phyloP scores from a whole-genome alignment of 1,284 basidiomycete species.

The Irpex sp. region DNA sequence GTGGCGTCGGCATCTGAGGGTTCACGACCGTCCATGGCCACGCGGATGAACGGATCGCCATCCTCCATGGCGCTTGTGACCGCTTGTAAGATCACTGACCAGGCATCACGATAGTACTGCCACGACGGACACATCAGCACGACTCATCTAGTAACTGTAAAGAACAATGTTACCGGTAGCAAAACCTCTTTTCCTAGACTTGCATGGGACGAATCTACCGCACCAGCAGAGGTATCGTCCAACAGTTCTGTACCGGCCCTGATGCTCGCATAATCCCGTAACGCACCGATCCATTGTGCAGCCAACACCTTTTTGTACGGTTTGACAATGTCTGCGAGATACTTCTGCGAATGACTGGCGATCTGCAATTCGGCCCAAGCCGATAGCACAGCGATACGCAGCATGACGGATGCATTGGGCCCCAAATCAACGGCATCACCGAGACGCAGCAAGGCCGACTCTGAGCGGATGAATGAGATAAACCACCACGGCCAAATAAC shows the following conservation, averaged over 20 bases:
- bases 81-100: slow-evolving; percentile 85
- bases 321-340: slow-evolving; percentile 80
- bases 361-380: slow-evolving; percentile 96
- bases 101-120: slow-evolving; percentile 88
- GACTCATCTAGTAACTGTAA: slow-evolving; percentile 2
- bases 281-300: slow-evolving; percentile 84
- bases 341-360: slow-evolving; percentile 70
- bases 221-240: slow-evolving; percentile 59
- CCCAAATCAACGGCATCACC: slow-evolving; percentile 88
- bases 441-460: slow-evolving; percentile 79
- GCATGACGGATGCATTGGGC: slow-evolving; percentile 93
- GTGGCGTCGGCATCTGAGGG: slow-evolving; percentile 20
- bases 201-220: slow-evolving; percentile 80
- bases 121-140: neutral
- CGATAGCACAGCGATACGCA: slow-evolving; percentile 89
- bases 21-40: slow-evolving; percentile 81
- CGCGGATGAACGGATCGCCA: slow-evolving; percentile 65
- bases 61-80: slow-evolving; percentile 78
- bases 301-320: slow-evolving; percentile 78
- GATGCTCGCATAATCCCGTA: slow-evolving; percentile 92
- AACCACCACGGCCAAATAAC: neutral
- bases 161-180: slow-evolving; percentile 63
- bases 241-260: slow-evolving; percentile 85
- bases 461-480: slow-evolving; percentile 35
- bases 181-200: slow-evolving; percentile 89